These are phyloP conservation scores for Paramecium tetraurelia DNA, from an alignment of 73 alveolate species.

Conservation along the genomic window DNA sequence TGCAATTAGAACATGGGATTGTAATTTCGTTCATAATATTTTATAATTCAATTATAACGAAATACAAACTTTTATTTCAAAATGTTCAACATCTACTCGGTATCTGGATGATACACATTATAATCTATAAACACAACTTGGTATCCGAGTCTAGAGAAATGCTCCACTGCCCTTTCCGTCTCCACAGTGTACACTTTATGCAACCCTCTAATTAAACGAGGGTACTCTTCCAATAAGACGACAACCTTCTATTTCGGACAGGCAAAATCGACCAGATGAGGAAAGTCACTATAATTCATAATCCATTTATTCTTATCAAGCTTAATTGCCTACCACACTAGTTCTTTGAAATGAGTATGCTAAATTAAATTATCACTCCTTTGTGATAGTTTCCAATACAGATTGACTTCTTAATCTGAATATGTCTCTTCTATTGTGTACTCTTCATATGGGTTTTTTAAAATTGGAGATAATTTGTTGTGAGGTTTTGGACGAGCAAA, in stretches of 20 bases:
- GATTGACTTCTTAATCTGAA: background rate
- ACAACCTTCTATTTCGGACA: background rate
- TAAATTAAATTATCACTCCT: background rate
- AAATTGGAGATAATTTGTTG: background rate
- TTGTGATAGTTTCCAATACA: background rate
- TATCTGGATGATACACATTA: background rate
- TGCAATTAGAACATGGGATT: background rate
- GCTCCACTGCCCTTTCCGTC: background rate
- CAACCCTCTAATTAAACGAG: slow-evolving; percentile 13
- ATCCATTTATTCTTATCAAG: background rate
- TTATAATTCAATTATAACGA: slow-evolving; percentile 32
- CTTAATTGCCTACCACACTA: background rate
- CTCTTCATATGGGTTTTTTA: background rate
- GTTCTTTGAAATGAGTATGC: slow-evolving; percentile 19
- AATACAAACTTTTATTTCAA: slow-evolving; percentile 30
- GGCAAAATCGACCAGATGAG: background rate
- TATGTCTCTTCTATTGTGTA: background rate
- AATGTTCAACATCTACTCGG: background rate
- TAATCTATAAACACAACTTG: background rate
- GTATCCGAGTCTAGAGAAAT: background rate
- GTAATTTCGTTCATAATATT: slow-evolving; percentile 2
- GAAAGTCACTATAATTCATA: slow-evolving; percentile 38
- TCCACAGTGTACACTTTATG: background rate
- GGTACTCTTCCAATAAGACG: background rate
- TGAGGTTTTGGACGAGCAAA: background rate